Evolutionary conservation across 2,329 filamentous ascomycete species (phyloP).

Genomic region (Clonostachys sp.): DNA sequence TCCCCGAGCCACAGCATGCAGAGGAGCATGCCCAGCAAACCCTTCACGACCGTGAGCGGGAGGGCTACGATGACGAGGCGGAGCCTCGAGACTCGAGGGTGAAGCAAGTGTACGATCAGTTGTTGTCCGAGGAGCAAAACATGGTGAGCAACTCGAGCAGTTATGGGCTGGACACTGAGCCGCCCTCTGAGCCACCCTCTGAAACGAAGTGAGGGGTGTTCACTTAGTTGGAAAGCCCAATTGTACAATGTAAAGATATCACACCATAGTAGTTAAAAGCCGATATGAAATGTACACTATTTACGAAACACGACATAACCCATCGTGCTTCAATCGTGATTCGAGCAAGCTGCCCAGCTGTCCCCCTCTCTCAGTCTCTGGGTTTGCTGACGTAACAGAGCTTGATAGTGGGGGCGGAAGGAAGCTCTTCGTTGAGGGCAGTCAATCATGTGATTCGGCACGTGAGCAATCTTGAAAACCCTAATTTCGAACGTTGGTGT

Average conservation of each 20-base stretch:
- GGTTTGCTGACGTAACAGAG: no score
- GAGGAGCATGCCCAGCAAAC: neutral
- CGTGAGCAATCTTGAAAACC: neutral
- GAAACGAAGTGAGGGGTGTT: conserved; percentile 5
- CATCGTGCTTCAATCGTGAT: no score
- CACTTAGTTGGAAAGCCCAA: neutral
- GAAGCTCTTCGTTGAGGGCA: neutral
- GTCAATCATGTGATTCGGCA: conserved; percentile 15
- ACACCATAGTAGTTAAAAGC: no score
- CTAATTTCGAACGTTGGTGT: conserved; percentile 2
- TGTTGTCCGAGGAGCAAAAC: conserved; percentile 62
- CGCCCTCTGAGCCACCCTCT: neutral
- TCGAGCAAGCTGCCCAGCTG: no score
- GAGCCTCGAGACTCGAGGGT: neutral
- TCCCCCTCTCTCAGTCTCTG: no score
- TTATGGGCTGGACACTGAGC: conserved; percentile 25
- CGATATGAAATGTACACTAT: neutral
- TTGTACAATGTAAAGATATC: no score
- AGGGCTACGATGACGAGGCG: neutral
- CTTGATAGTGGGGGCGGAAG: no score
- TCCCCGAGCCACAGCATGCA: conserved; percentile 1
- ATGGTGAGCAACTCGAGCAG: conserved; percentile 25
- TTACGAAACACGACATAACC: no score
- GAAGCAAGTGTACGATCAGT: conserved; percentile 5
- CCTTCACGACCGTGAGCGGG: neutral